phyloP scores from a whole-genome alignment of 352 stramenopile genomes.

The Saprolegnia parasitica region DNA sequence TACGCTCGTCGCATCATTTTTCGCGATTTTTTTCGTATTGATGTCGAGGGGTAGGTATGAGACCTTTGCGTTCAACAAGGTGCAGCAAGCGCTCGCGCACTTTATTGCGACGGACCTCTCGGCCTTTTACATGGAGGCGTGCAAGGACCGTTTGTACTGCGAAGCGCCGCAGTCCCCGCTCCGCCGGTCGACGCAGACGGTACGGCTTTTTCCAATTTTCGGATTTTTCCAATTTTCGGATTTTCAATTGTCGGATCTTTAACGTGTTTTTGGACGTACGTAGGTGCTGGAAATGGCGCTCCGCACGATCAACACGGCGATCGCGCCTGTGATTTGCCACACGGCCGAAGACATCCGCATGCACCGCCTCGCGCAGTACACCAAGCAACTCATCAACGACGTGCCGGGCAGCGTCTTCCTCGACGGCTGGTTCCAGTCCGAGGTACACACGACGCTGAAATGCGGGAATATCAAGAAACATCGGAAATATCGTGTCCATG shows the following conservation, averaged over 20 bases:
- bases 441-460: constrained; percentile 36
- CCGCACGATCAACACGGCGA: constrained; percentile 49
- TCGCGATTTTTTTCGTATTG: constrained; percentile 38
- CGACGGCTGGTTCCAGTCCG: constrained; percentile 41
- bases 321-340: constrained; percentile 92
- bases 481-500: constrained; percentile 34
- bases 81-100: constrained; percentile 87
- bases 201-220: constrained; percentile 27
- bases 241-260: not conserved
- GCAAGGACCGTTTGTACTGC: constrained; percentile 97
- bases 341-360: constrained; percentile 97
- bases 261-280: not conserved
- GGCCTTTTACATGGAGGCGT: constrained; percentile 97
- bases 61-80: constrained; percentile 87
- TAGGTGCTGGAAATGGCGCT: constrained; percentile 59
- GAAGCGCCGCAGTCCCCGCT: constrained; percentile 76
- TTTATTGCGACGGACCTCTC: constrained; percentile 94
- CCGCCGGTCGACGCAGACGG: constrained; percentile 85
- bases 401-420: constrained; percentile 69
- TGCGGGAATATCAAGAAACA: constrained; percentile 58
- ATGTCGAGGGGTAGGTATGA: constrained; percentile 50
- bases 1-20: constrained; percentile 34
- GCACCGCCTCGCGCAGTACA: constrained; percentile 56
- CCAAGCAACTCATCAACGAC: constrained; percentile 45
- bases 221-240: not conserved